phyloP scores from a whole-genome alignment of 1,139 yeast genomes.

The Trichomonascaceae sp. region DNA sequence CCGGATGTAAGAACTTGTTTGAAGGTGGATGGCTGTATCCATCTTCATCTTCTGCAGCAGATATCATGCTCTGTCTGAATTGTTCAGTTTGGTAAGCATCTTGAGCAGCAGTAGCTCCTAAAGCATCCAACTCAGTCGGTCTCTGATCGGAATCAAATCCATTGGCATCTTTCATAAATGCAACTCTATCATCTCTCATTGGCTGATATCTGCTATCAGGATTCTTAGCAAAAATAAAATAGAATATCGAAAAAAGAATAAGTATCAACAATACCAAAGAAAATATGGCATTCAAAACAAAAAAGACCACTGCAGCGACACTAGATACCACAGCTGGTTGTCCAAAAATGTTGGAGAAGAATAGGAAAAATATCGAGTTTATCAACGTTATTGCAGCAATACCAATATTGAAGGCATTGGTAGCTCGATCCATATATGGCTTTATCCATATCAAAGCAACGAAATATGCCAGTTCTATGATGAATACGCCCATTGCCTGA shows the following conservation, averaged over 20 bases:
- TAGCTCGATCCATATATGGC: conserved; percentile 92
- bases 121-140: conserved; percentile 72
- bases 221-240: conserved; percentile 80
- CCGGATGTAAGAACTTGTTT: conserved; percentile 4
- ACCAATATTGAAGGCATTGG: conserved; percentile 84
- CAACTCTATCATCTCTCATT: conserved; percentile 92
- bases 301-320: conserved; percentile 88
- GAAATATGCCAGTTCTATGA: conserved; percentile 65
- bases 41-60: conserved; percentile 8
- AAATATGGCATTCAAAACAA: conserved; percentile 81
- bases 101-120: conserved; percentile 81
- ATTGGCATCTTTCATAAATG: conserved; percentile 63
- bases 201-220: conserved; percentile 97
- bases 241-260: conserved; percentile 79
- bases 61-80: conserved; percentile 6
- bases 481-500: conserved; percentile 73
- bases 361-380: conserved; percentile 79
- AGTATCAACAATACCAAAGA: conserved; percentile 76
- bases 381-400: conserved; percentile 73
- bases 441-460: conserved; percentile 59
- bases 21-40: neutral
- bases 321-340: conserved; percentile 87
- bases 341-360: conserved; percentile 77
- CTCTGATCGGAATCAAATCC: conserved; percentile 27
- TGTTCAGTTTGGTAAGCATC: conserved; percentile 21